Conservation (phyloP, 2,329 filamentous ascomycete genomes). For the Aspergillus sp. region DNA sequence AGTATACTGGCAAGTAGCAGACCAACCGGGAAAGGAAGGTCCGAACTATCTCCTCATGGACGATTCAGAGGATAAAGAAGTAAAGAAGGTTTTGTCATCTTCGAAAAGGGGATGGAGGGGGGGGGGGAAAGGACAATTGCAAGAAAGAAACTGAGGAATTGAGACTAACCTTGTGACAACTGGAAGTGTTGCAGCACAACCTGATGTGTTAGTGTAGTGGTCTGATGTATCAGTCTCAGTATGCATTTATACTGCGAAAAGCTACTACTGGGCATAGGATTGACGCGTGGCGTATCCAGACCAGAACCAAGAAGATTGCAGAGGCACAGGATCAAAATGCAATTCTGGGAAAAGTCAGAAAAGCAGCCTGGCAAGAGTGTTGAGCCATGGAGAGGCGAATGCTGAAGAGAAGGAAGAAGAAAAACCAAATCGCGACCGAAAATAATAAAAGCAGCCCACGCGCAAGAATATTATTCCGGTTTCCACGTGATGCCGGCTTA, state of each 20-base stretch:
- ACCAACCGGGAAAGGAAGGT: constrained; percentile 62
- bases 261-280: not conserved
- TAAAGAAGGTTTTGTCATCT: constrained; percentile 62
- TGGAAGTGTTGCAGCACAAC: not conserved
- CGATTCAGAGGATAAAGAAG: constrained; percentile 69
- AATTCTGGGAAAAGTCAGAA: not conserved
- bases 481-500: not conserved
- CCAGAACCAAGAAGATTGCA: not conserved
- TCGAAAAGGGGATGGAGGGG: constrained; percentile 31
- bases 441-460: not conserved
- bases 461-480: not conserved
- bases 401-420: not conserved
- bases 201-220: constrained; percentile 8
- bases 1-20: constrained; percentile 73
- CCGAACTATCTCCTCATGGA: constrained; percentile 66
- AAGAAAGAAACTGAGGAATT: constrained; percentile 9
- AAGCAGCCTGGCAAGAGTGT: not conserved
- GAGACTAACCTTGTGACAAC: constrained; percentile 27
- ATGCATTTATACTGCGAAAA: not conserved
- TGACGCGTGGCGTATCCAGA: not conserved
- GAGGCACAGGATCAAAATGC: not conserved
- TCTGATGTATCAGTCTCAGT: constrained; percentile 2
- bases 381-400: not conserved
- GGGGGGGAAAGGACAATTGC: not conserved
- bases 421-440: not conserved